Conservation (phyloP, 2,329 filamentous ascomycete species). For the Xylaria sp. region DNA sequence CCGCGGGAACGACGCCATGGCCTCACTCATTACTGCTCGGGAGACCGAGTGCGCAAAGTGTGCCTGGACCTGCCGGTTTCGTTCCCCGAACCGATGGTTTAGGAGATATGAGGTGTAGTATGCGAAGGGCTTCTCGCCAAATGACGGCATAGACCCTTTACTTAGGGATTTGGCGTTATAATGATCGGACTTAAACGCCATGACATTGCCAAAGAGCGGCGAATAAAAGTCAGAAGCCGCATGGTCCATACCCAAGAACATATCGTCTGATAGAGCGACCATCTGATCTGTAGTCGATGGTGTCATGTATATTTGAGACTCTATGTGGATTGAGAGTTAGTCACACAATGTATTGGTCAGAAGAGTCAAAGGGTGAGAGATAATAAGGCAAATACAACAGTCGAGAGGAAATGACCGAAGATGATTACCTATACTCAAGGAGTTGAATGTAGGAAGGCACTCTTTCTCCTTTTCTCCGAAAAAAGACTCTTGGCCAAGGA, state of each 20-base stretch:
- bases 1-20: slow-evolving; percentile 55
- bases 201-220: slow-evolving; percentile 55
- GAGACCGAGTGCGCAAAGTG: slow-evolving; percentile 57
- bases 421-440: slow-evolving; percentile 35
- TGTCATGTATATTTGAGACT: slow-evolving; percentile 57
- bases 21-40: slow-evolving; percentile 53
- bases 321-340: slow-evolving; percentile 50
- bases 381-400: not conserved
- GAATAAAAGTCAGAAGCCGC: slow-evolving; percentile 57
- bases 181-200: slow-evolving; percentile 56
- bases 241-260: slow-evolving; percentile 56
- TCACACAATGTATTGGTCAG: not conserved
- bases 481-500: slow-evolving; percentile 56
- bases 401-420: not conserved
- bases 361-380: not conserved
- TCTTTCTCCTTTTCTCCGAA: slow-evolving; percentile 52
- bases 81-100: slow-evolving; percentile 57
- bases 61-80: slow-evolving; percentile 56
- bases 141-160: slow-evolving; percentile 52
- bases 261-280: slow-evolving; percentile 58
- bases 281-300: slow-evolving; percentile 55
- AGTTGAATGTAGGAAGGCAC: slow-evolving; percentile 59
- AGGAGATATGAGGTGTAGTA: slow-evolving; percentile 58
- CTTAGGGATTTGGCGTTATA: slow-evolving; percentile 52
- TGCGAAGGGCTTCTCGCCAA: slow-evolving; percentile 58